A percentile compares a stretch with the other conserved stretches of the same genome.
These are phyloP conservation scores for Dysphania ambrosioides DNA, from an alignment of 148 eudicot species.

Conservation along the genomic window DNA sequence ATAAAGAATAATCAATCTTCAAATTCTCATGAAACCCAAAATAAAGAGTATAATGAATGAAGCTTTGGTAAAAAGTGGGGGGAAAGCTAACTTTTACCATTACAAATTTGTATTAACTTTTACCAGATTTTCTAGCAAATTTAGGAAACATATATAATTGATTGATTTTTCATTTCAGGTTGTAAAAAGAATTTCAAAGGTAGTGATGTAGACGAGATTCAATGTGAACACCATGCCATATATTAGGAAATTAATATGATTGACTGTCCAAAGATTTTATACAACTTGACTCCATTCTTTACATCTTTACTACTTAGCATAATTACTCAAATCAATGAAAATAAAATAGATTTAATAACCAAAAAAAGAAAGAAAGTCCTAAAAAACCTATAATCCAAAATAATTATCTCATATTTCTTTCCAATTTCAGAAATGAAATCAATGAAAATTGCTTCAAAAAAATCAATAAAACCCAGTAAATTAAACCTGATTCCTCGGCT, in stretches of 20 bases:
- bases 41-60: neutral
- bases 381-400: neutral
- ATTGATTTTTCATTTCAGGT: too few relatives aligned
- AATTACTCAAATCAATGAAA: slow-evolving; percentile 4
- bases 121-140: neutral
- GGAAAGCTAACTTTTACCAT: neutral
- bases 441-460: neutral
- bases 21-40: slow-evolving; percentile 18
- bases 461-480: neutral
- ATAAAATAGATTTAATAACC: slow-evolving; percentile 7
- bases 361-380: neutral
- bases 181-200: neutral
- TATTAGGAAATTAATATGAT: neutral
- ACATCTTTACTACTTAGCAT: neutral
- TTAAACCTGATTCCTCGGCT: slow-evolving; percentile 85
- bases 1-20: neutral
- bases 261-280: too few relatives aligned
- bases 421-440: neutral
- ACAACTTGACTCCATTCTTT: slow-evolving; percentile 19
- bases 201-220: neutral
- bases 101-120: neutral
- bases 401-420: neutral
- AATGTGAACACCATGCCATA: neutral
- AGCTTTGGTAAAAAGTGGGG: neutral
- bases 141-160: neutral